Evolutionary conservation across 176 grass and related monocot species (phyloP), one percentile per base, ranked within the genome.

Genomic region (Rhipidocladum racemiflorum): DNA sequence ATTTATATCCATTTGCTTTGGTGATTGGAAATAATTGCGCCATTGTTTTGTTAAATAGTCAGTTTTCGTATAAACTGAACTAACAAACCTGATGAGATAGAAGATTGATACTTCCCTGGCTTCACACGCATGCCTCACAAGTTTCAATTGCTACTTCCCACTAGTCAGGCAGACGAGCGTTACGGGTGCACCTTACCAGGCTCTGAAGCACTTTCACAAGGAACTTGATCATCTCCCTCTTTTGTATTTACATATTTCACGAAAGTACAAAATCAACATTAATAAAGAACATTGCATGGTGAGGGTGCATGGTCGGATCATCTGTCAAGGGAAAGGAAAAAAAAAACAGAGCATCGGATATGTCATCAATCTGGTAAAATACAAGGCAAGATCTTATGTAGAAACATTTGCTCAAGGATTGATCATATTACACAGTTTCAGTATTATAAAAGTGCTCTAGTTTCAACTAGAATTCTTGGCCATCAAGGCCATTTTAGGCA

Each of bases 331-430:
- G 14, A 14, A 49, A 49, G 46, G 4, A 14, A 1, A 54, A 2
- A 54, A 2, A 2, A 18, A 20, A n/a, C n/a, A 20, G 49, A 21
- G 20, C 20, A 1, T 2, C 51, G 2, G 18, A n/a, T 1, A 10
- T 21, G 9, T 53, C 2, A 54, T 35, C 5, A 74, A 17, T 4
- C 54, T 34, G 14, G 7, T 7, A 73, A n/a, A 73, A 73, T 53
- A 18, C 0, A 63, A 32, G 42, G 38, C 57, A 29, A 8, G 25
- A 32, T 32, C 5, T 63, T 29, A 23, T 1, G 23, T 21, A 55
- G 48, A 80, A 81, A 81, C 34, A 29, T 29, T 67, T 81, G 46
- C 78, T 38, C 14, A 80, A 68, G 49, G 15, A 34, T 43, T 78
- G 53, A 59, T 36, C 64, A 45, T 7, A 71, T 54, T 32, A 34